Evolutionary conservation across 345 rosid genomes (phyloP).

Genomic region (Pugionium dolabratum): DNA sequence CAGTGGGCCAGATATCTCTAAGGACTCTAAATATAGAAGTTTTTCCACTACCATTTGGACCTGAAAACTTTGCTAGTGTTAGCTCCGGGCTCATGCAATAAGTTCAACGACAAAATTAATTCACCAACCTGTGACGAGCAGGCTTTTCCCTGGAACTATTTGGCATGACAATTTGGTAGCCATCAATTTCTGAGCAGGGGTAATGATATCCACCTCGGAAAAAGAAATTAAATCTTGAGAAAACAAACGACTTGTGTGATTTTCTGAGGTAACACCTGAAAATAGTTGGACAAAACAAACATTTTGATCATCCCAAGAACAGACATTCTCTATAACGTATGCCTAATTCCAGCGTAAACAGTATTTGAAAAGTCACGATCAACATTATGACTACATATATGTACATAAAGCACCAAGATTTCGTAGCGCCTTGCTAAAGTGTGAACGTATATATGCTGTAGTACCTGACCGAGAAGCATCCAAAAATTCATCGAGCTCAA

Average conservation of each 20-base stretch:
- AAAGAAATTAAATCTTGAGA: conserved; percentile 67
- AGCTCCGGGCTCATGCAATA: conserved; percentile 31
- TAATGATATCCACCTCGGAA: conserved; percentile 72
- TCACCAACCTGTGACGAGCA: conserved; percentile 91
- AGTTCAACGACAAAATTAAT: conserved; percentile 23
- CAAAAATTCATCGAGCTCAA: conserved; percentile 95
- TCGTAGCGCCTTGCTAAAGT: not conserved
- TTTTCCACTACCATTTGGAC: conserved; percentile 98
- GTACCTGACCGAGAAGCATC: conserved; percentile 83
- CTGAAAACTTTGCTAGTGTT: conserved; percentile 47
- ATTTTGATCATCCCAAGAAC: conserved; percentile 14
- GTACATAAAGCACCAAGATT: conserved; percentile 12
- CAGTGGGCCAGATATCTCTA: conserved; percentile 93
- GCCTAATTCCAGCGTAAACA: conserved; percentile 1
- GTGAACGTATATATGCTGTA: conserved; percentile 12
- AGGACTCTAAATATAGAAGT: conserved; percentile 96
- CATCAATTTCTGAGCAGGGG: conserved; percentile 87
- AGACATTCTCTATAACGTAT: conserved; percentile 5
- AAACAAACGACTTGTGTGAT: conserved; percentile 41
- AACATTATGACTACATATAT: not conserved
- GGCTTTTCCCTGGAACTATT: conserved; percentile 70
- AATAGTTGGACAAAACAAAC: conserved; percentile 40
- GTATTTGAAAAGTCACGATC: conserved; percentile 8
- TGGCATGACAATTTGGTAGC: conserved; percentile 85
- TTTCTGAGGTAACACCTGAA: conserved; percentile 38